A percentile compares a stretch with the other conserved stretches of the same genome.
Evolutionary conservation across 768 basidiomycete species (phyloP).

Genomic region (Boletus sensibilis): DNA sequence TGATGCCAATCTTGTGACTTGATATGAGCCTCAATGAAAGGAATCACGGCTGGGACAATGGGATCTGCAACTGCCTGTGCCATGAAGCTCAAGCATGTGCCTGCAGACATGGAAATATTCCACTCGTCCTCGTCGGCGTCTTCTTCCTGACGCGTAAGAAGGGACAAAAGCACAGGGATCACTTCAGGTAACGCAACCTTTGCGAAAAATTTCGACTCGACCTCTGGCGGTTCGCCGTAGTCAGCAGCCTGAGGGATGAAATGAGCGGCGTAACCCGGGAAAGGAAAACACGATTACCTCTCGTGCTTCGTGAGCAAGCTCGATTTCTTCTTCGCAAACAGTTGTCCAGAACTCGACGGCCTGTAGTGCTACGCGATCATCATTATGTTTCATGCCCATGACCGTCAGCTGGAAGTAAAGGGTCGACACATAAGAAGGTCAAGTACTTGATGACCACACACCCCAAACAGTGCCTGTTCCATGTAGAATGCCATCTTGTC

Average conservation of each 20-base stretch:
- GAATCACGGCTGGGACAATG: constrained; percentile 91
- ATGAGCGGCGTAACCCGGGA: constrained; percentile 2
- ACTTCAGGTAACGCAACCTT: constrained; percentile 95
- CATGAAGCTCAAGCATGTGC: constrained; percentile 84
- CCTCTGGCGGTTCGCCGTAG: constrained; percentile 83
- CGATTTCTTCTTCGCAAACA: constrained; percentile 96
- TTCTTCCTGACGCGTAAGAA: constrained; percentile 92
- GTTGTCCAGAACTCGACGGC: constrained; percentile 99
- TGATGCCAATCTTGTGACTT: constrained; percentile 89
- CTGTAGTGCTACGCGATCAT: constrained; percentile 90
- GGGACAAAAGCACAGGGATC: constrained; percentile 83
- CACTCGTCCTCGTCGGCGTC: constrained; percentile 98
- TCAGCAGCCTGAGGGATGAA: constrained; percentile 65
- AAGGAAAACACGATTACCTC: constrained; percentile 53
- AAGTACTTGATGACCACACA: constrained; percentile 41
- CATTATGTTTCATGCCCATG: constrained; percentile 92
- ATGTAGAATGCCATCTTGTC: constrained; percentile 99
- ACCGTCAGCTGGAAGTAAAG: constrained; percentile 72
- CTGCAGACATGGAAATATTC: constrained; percentile 97
- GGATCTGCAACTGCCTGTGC: constrained; percentile 88
- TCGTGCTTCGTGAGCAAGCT: constrained; percentile 85
- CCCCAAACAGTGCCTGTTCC: constrained; percentile 97
- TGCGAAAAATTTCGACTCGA: constrained; percentile 87
- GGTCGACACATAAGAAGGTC: constrained; percentile 14
- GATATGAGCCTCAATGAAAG: constrained; percentile 97